phyloP scores from a whole-genome alignment of 371 early-diverging fungal genomes.

The Gilbertella persicaria region DNA sequence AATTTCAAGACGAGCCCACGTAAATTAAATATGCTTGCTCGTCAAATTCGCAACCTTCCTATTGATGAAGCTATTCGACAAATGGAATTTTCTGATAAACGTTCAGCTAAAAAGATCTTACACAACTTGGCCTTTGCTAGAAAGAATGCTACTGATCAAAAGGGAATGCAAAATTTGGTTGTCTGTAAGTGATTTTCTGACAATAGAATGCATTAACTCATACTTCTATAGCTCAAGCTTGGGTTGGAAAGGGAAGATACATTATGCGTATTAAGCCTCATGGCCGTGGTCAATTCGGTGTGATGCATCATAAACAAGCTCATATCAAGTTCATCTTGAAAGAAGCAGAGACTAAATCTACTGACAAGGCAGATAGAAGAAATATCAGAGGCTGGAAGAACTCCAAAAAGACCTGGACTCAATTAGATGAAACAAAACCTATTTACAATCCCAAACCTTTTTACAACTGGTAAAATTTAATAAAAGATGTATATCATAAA shows the following conservation, averaged over 20 bases:
- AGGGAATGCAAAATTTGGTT: constrained; percentile 65
- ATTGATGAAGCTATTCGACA: constrained; percentile 84
- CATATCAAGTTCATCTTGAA: constrained; percentile 84
- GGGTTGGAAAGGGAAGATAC: constrained; percentile 90
- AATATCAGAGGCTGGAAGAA: constrained; percentile 65
- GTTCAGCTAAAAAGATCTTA: constrained; percentile 69
- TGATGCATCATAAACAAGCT: constrained; percentile 75
- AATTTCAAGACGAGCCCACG: constrained; percentile 78
- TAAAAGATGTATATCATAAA: neutral
- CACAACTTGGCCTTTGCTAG: constrained; percentile 76
- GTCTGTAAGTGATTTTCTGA: constrained; percentile 31
- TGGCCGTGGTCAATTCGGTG: constrained; percentile 83
- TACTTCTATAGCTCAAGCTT: constrained; percentile 63
- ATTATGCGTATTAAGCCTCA: constrained; percentile 68
- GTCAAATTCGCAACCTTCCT: constrained; percentile 78
- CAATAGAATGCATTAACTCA: neutral
- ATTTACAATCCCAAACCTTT: constrained; percentile 74
- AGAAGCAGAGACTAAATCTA: constrained; percentile 41
- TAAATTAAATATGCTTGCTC: constrained; percentile 85
- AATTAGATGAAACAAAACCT: constrained; percentile 72
- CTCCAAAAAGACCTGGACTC: constrained; percentile 72
- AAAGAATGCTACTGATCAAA: constrained; percentile 71
- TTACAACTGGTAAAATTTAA: constrained; percentile 74
- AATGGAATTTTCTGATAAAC: constrained; percentile 85
- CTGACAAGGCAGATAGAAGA: constrained; percentile 39